Evolutionary conservation across 2,329 filamentous ascomycete species (phyloP), one percentile per base, ranked within the genome.

Genomic region (Xylariaceae sp.): DNA sequence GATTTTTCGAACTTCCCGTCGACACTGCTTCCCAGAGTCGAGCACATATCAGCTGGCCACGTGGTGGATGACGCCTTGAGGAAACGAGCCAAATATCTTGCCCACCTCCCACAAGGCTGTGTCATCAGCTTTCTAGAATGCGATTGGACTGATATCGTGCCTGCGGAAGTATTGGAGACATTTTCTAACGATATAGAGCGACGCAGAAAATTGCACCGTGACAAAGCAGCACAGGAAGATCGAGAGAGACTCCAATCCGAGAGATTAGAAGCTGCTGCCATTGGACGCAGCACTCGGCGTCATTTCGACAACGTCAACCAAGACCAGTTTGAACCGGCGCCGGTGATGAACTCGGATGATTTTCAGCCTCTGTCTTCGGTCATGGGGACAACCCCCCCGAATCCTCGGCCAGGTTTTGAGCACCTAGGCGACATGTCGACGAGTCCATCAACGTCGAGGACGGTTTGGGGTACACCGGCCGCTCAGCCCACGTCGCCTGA

Each of bases 61-160:
- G 85, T 90, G 5, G 84, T 97, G 5, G 91, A 97, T 60, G 91
- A 96, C 63, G 85, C 87, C 14, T 70, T 96, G 48, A 84, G 92
- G 43, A 91, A 88, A 66, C 83, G 90, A 31, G 86, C 89, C 50
- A 96, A 94, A 67, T 97, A 96, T 59, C 79, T 97, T 3, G 83
- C 84, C 1, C 92, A 97, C 69, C 78, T 97, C 6, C 92, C 92
- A 0, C 85, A 88, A 46, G 92, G 92, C n/a, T 96, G 91, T 67
- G 87, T 96, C 59, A 89, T 97, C 40, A 90, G 81, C 59, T 96
- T 96, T 63, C 71, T 97, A 1, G 92, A 97, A 71, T 97, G 92
- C 65, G 91, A 97, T 68, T 97, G 92, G 92, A 91, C 89, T 3
- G 91, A 96, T 60, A 89, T 94, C 36, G 89, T 97, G 5, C 80